A percentile compares a stretch with the other conserved stretches of the same genome.
phyloP scores from a whole-genome alignment of 805 yeast species.

The Ogataea angusta region DNA sequence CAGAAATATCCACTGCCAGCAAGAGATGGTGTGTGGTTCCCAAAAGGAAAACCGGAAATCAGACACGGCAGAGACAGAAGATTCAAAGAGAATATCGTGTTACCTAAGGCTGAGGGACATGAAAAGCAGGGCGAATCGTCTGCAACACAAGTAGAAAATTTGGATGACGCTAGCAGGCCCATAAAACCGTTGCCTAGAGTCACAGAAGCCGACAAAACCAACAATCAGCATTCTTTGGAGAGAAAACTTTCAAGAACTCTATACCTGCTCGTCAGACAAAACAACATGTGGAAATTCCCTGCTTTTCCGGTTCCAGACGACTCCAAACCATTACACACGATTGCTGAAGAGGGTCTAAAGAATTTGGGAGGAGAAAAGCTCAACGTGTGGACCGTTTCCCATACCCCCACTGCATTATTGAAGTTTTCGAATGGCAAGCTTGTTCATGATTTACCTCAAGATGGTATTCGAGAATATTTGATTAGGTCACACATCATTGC shows the following conservation, averaged over 20 bases:
- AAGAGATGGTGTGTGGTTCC: constrained; percentile 73
- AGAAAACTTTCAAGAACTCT: constrained; percentile 77
- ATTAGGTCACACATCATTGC: constrained; percentile 86
- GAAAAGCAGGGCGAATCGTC: constrained; percentile 19
- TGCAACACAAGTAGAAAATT: constrained; percentile 28
- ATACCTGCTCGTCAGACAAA: constrained; percentile 61
- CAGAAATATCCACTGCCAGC: constrained; percentile 73
- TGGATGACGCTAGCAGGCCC: constrained; percentile 62
- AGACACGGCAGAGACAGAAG: constrained; percentile 88
- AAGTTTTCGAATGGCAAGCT: constrained; percentile 36
- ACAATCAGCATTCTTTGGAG: constrained; percentile 67
- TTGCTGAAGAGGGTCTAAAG: constrained; percentile 74
- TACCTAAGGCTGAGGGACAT: constrained; percentile 58
- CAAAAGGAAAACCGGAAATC: constrained; percentile 81
- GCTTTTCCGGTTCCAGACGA: constrained; percentile 47
- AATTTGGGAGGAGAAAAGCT: constrained; percentile 68
- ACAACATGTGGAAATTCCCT: constrained; percentile 75
- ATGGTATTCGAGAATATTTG: constrained; percentile 56
- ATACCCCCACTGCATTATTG: constrained; percentile 75
- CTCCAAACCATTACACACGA: constrained; percentile 56
- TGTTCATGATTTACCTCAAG: constrained; percentile 19
- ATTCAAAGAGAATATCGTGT: constrained; percentile 67
- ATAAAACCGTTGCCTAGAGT: constrained; percentile 65
- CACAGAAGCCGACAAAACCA: constrained; percentile 70
- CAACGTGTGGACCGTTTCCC: constrained; percentile 89